A percentile compares a stretch with the other conserved stretches of the same genome.
Evolutionary conservation across 768 basidiomycete genomes (phyloP).

Genomic region (Amanita brunnescens): DNA sequence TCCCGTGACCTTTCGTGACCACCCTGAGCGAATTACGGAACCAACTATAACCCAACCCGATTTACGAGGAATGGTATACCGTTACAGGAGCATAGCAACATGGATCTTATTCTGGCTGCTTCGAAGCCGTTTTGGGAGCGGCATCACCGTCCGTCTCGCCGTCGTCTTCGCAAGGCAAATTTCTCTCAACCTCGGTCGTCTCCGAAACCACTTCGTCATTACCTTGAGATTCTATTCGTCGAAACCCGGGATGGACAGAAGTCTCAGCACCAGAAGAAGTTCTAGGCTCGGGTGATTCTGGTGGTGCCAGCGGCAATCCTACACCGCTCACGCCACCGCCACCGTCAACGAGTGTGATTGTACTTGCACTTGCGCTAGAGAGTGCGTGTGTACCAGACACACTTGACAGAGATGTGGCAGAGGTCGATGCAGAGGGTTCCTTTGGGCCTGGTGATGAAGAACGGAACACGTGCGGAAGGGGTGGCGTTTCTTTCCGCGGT

Average conservation of each 20-base stretch:
- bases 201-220: not conserved
- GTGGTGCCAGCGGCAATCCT: not conserved
- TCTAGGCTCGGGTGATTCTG: not conserved
- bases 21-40: not conserved
- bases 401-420: conserved; percentile 2
- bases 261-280: not conserved
- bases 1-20: not conserved
- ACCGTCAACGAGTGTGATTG: not conserved
- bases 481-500: conserved; percentile 19
- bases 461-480: conserved; percentile 17
- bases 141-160: not conserved
- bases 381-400: not conserved
- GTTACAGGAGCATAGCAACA: not conserved
- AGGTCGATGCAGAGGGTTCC: conserved; percentile 3
- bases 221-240: not conserved
- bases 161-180: not conserved
- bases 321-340: conserved; percentile 6
- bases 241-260: not conserved
- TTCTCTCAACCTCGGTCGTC: not conserved
- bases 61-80: not conserved
- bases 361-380: conserved; percentile 1
- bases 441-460: conserved; percentile 14
- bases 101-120: not conserved
- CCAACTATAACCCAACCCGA: not conserved
- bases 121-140: not conserved